Percentiles rank a stretch among this genome's conserved stretches.
phyloP scores from a whole-genome alignment of 768 basidiomycete genomes.

The Mycena galopus region DNA sequence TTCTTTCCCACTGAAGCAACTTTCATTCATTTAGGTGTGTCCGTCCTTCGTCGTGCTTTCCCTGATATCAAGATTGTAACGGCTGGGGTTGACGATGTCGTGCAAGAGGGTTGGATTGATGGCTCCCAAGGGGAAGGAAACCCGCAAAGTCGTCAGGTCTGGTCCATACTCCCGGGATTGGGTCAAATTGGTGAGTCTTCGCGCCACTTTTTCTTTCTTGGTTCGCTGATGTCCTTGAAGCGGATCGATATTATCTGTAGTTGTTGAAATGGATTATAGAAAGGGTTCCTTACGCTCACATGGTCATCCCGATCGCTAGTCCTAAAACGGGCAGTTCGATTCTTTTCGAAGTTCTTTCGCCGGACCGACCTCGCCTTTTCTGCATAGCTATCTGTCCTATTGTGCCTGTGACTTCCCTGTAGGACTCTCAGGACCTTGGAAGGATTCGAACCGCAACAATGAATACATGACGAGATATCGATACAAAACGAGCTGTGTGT shows the following conservation, averaged over 20 bases:
- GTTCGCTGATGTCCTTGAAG: conserved; percentile 36
- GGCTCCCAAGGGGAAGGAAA: conserved; percentile 65
- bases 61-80: conserved; percentile 88
- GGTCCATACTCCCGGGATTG: conserved; percentile 91
- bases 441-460: background rate
- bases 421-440: conserved; percentile 1
- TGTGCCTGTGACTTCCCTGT: conserved; percentile 14
- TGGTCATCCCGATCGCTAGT: background rate
- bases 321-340: background rate
- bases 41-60: conserved; percentile 85
- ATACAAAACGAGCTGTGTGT: conserved; percentile 26
- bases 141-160: conserved; percentile 71
- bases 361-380: conserved; percentile 14
- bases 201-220: conserved; percentile 12
- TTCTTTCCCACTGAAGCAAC: background rate
- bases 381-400: background rate
- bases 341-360: background rate
- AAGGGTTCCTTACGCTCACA: conserved; percentile 17
- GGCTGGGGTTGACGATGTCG: conserved; percentile 83
- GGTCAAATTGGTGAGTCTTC: conserved; percentile 82
- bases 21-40: conserved; percentile 49
- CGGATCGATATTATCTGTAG: conserved; percentile 58
- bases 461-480: conserved; percentile 9
- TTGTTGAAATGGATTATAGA: conserved; percentile 5
- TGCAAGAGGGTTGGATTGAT: conserved; percentile 82